phyloP scores from a whole-genome alignment of 495 filamentous ascomycete genomes.

The Lophiotrema nucula region DNA sequence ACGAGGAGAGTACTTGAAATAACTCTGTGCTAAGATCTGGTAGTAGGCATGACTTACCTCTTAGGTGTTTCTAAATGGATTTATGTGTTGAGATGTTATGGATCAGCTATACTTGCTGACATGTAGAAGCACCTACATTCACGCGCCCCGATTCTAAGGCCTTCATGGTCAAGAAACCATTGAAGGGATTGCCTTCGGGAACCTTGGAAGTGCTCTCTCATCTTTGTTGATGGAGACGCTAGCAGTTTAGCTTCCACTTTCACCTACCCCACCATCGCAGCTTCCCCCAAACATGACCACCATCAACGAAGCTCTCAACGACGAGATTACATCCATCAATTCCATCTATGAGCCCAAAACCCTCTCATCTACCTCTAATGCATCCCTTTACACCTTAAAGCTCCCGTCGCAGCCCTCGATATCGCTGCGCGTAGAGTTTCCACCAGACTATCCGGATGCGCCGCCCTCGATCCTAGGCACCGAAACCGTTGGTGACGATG shows the following conservation, averaged over 20 bases:
- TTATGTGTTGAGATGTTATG: too few species aligned
- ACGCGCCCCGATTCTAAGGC: too few species aligned
- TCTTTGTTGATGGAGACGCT: too few species aligned
- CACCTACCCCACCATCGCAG: neutral
- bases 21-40: too few species aligned
- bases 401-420: slow-evolving; percentile 45
- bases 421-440: slow-evolving; percentile 55
- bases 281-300: slow-evolving; percentile 5
- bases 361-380: slow-evolving; percentile 45
- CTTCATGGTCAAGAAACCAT: too few species aligned
- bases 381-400: slow-evolving; percentile 44
- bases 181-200: too few species aligned
- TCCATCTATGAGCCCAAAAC: slow-evolving; percentile 82
- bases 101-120: too few species aligned
- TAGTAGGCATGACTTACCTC: too few species aligned
- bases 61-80: too few species aligned
- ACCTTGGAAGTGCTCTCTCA: too few species aligned
- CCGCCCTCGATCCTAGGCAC: slow-evolving; percentile 71
- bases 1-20: too few species aligned
- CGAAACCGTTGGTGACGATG: slow-evolving; percentile 52
- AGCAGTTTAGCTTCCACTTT: neutral
- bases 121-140: too few species aligned
- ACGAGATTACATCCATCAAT: slow-evolving; percentile 88
- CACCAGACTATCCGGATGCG: slow-evolving; percentile 66
- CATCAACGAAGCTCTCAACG: slow-evolving; percentile 73